These are phyloP conservation scores for Pseudogymnoascus verrucosus DNA, from an alignment of 2,329 filamentous ascomycete genomes.

Conservation along the genomic window DNA sequence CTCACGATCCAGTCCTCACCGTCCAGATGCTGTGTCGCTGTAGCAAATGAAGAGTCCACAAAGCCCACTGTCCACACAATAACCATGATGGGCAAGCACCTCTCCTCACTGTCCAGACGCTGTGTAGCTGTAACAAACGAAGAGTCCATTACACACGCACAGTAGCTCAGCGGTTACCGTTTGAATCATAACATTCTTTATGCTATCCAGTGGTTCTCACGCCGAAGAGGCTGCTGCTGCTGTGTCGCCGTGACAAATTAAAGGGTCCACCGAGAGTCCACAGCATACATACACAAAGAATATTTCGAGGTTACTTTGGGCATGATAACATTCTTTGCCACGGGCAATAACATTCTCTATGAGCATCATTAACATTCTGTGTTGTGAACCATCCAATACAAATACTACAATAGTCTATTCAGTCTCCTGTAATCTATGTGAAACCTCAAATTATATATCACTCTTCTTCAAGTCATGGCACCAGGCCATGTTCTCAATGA, in stretches of 20 bases:
- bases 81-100: background rate
- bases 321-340: background rate
- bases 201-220: background rate
- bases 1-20: too few species aligned
- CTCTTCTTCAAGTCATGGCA: slow-evolving; percentile 19
- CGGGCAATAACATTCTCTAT: background rate
- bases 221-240: background rate
- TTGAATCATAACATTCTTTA: background rate
- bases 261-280: background rate
- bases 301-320: background rate
- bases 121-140: background rate
- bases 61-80: background rate
- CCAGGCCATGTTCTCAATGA: slow-evolving; percentile 18
- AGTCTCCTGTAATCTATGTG: background rate
- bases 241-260: background rate
- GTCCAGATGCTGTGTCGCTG: too few species aligned
- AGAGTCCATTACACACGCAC: background rate
- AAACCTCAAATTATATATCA: background rate
- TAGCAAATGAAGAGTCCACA: background rate
- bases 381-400: background rate
- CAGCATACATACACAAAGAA: background rate
- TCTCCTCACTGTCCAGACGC: background rate
- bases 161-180: background rate
- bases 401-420: background rate
- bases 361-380: background rate